A percentile compares a stretch with the other conserved stretches of the same genome.
Evolutionary conservation across 2,329 filamentous ascomycete species (phyloP).

Genomic region (Paraphoma chrysanthemicola): DNA sequence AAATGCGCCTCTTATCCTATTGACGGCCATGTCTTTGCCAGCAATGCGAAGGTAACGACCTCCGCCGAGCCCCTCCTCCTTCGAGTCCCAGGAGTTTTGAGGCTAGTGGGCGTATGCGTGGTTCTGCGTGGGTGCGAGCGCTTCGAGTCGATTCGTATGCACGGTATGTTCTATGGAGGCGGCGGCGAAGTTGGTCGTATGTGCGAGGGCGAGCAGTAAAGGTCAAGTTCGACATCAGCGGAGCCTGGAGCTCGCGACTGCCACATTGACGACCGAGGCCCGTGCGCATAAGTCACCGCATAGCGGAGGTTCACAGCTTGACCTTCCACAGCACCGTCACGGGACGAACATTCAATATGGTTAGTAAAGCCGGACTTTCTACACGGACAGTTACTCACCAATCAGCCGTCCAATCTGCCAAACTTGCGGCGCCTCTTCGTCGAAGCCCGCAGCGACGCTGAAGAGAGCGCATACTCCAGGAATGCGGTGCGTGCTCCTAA

Average conservation of each 20-base stretch:
- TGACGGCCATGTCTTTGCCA: constrained; percentile 79
- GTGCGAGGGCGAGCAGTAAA: constrained; percentile 7
- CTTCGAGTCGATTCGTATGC: not conserved
- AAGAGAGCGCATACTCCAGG: constrained; percentile 92
- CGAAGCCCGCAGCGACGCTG: constrained; percentile 88
- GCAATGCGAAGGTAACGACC: constrained; percentile 36
- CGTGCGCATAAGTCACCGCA: constrained; percentile 18
- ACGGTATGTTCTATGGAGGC: not conserved
- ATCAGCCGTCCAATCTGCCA: constrained; percentile 76
- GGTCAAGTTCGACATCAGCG: constrained; percentile 17
- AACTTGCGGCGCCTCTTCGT: constrained; percentile 97
- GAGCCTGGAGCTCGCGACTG: constrained; percentile 33
- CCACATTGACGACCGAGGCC: constrained; percentile 34
- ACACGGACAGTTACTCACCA: not conserved
- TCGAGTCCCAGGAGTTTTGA: constrained; percentile 13
- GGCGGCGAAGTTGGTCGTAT: constrained; percentile 6
- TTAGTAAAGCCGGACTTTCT: constrained; percentile 4
- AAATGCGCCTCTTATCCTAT: constrained; percentile 93
- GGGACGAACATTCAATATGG: constrained; percentile 21
- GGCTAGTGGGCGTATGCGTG: constrained; percentile 3
- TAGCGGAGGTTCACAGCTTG: not conserved
- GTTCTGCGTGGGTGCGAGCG: constrained; percentile 8
- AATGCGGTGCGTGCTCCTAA: constrained; percentile 72
- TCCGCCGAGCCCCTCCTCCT: constrained; percentile 45
- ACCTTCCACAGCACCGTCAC: not conserved